phyloP scores from a whole-genome alignment of 768 basidiomycete genomes.

The Calocybe cyanea region DNA sequence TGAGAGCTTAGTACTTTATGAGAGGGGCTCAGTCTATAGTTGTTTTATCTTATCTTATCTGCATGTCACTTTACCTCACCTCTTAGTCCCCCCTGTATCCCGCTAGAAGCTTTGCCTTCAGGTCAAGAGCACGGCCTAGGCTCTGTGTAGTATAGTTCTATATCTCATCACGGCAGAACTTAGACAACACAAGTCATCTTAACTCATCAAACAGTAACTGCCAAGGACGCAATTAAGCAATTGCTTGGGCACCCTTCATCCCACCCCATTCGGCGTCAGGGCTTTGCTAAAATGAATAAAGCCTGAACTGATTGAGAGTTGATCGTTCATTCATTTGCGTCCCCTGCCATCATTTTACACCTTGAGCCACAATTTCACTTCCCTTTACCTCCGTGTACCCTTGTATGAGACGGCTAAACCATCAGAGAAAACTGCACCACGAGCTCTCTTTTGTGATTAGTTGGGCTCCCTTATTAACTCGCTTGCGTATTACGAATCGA shows the following conservation, averaged over 20 bases:
- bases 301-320: background rate
- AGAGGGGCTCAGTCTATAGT: background rate
- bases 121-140: background rate
- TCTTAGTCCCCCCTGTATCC: background rate
- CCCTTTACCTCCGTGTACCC: no score
- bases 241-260: background rate
- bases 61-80: background rate
- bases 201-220: background rate
- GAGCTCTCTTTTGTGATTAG: background rate
- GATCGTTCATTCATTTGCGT: background rate
- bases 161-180: background rate
- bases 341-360: background rate
- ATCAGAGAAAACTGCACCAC: no score
- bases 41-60: conserved; percentile 1
- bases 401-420: no score
- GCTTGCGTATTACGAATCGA: conserved; percentile 1
- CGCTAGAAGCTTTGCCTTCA: background rate
- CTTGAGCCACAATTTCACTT: no score
- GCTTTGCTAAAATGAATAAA: background rate
- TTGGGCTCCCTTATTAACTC: background rate
- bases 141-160: no score
- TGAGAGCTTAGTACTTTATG: no score
- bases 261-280: background rate
- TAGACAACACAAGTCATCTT: background rate
- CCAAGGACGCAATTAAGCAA: background rate